phyloP scores from a whole-genome alignment of 352 stramenopile genomes.

The Discostella stelligera region DNA sequence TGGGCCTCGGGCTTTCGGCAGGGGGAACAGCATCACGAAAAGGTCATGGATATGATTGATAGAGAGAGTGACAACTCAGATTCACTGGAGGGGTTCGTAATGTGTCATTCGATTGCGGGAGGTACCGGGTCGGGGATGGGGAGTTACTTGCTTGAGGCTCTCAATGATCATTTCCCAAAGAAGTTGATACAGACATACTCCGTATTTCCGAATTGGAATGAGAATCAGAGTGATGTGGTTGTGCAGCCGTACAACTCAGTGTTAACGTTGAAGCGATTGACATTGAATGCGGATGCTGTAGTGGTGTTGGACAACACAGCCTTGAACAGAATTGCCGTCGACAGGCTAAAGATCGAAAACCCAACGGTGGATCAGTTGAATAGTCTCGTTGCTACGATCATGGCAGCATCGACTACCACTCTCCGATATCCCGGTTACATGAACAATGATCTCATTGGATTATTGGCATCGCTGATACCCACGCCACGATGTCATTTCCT shows the following conservation, averaged over 20 bases:
- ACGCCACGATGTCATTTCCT: constrained; percentile 99
- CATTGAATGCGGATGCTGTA: constrained; percentile 97
- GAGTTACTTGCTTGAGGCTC: constrained; percentile 96
- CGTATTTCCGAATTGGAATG: constrained; percentile 95
- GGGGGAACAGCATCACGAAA: constrained; percentile 89
- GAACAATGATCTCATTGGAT: constrained; percentile 99
- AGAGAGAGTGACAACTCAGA: constrained; percentile 87
- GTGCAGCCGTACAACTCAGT: constrained; percentile 99
- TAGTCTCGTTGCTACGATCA: constrained; percentile 97
- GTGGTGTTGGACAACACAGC: constrained; percentile 99
- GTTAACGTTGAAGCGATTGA: constrained; percentile 97
- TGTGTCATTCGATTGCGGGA: constrained; percentile 98
- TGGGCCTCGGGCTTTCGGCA: constrained; percentile 80
- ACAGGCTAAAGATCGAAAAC: constrained; percentile 94
- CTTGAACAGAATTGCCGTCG: constrained; percentile 92
- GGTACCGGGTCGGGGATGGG: constrained; percentile 98
- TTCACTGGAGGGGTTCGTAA: constrained; percentile 91
- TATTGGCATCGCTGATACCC: constrained; percentile 97
- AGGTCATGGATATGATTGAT: constrained; percentile 99
- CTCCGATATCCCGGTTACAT: constrained; percentile 97
- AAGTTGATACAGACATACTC: constrained; percentile 99
- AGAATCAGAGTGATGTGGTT: constrained; percentile 92
- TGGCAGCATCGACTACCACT: constrained; percentile 97
- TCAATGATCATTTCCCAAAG: constrained; percentile 99
- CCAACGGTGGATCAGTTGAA: constrained; percentile 97